A percentile compares a stretch with the other conserved stretches of the same genome.
Conservation (phyloP, 306 rosid species). For the Spatholobus suberectus region DNA sequence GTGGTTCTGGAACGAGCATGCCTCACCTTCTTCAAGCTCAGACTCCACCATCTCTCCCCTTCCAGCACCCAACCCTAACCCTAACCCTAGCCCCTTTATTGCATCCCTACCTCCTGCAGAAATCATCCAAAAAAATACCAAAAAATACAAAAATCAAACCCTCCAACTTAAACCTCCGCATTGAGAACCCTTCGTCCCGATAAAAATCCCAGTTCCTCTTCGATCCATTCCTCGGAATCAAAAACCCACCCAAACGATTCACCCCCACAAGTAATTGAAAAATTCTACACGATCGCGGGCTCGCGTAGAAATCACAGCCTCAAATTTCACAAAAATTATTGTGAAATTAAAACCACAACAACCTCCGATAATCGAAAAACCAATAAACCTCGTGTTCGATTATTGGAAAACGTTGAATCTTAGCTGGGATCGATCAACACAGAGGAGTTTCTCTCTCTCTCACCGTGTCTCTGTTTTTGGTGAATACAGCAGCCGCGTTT, state of each 20-base stretch:
- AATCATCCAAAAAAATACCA: slow-evolving; percentile 59
- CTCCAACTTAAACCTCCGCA: slow-evolving; percentile 57
- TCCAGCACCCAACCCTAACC: slow-evolving; percentile 55
- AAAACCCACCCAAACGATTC: slow-evolving; percentile 40
- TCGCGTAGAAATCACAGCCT: slow-evolving; percentile 52
- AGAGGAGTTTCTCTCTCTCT: slow-evolving; percentile 45
- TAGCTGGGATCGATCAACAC: slow-evolving; percentile 59
- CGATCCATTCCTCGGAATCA: slow-evolving; percentile 50
- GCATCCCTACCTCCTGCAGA: slow-evolving; percentile 83
- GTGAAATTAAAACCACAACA: background rate
- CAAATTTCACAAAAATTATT: background rate
- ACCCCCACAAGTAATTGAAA: slow-evolving; percentile 37
- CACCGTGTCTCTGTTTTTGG: slow-evolving; percentile 67
- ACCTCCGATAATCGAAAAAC: slow-evolving; percentile 31
- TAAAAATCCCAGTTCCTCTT: slow-evolving; percentile 48
- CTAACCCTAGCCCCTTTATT: slow-evolving; percentile 72
- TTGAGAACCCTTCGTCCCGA: slow-evolving; percentile 51
- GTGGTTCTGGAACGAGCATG: slow-evolving; percentile 75
- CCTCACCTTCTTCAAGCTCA: slow-evolving; percentile 99
- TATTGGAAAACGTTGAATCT: slow-evolving; percentile 38
- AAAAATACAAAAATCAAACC: slow-evolving; percentile 42
- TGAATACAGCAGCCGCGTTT: slow-evolving; percentile 77
- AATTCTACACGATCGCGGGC: slow-evolving; percentile 67
- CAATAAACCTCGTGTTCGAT: background rate
- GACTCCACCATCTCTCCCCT: slow-evolving; percentile 80